Base-by-base conservation (phyloP, 2,329 filamentous ascomycete species). In the Apiospora arundinis region DNA sequence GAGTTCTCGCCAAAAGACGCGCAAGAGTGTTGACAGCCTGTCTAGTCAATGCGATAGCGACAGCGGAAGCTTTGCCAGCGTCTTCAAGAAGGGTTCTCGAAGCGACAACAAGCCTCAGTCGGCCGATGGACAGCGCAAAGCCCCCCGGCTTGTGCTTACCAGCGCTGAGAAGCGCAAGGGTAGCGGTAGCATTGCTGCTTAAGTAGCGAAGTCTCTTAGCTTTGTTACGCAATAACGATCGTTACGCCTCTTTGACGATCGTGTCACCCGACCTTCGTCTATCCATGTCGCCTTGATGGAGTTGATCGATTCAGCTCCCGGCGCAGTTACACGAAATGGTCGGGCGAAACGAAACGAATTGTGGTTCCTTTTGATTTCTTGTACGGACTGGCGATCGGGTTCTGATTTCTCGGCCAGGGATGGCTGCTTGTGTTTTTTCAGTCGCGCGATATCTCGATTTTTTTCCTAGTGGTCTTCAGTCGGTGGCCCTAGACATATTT, bases 151-250 rank as follows among this genome's bases (percentile, higher is more conserved):
- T 79, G 92, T 98, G 75, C 88, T 98, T 75, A 95, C 93, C 75
- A 95, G 92, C 81, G 92, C 91, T 74, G 95, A 97, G 86, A 97
- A 97, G 90, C 93, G 95, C 82, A 97, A 94, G 88, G 92, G 89
- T 82, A 78, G 81, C 75, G 92, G 89, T 82, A 78, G 81, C 75
- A 74, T 76, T 48, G 66, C 71, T 21, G 75, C 77, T 56, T 80
- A 74, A 76, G 72, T 67, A 48, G 18, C 48, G 16, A 44, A n/a
- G 40, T 48, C 16, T 21, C 4, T 40, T 46, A 23, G 56, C 65
- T 67, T 66, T 67, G 49, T 66, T 32, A 68, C 25, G 67, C 14
- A 72, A 67, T 72, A 74, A 73, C 69, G 72, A 60, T 68, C 66
- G 66, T 63, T 63, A 63, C 56, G 56, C 56, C 56, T 60, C 28